phyloP scores from a whole-genome alignment of 2,329 filamentous ascomycete species.

The Thielaviopsis punctulata region DNA sequence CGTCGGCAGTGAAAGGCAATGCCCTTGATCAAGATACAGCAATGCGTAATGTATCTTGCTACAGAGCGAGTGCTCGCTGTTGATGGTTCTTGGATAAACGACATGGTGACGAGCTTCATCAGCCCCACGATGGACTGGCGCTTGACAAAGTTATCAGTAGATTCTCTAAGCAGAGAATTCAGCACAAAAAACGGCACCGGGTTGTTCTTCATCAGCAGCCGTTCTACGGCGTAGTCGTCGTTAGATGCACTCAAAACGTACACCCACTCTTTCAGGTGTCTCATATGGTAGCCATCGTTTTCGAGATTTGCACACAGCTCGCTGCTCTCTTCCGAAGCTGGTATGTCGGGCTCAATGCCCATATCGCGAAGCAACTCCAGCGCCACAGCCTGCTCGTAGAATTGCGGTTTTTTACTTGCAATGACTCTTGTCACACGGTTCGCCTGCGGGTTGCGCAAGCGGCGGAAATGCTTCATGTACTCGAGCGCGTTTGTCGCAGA shows the following conservation, averaged over 20 bases:
- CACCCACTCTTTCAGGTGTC: constrained; percentile 7
- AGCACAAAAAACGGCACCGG: constrained; percentile 5
- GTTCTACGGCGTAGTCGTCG: constrained; percentile 6
- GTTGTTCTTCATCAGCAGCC: not conserved
- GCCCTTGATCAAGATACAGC: constrained; percentile 3
- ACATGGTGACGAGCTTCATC: not conserved
- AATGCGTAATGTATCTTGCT: not conserved
- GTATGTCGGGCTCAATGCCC: not conserved
- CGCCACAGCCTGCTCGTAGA: constrained; percentile 3
- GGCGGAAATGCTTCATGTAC: constrained; percentile 8
- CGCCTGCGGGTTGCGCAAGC: not conserved
- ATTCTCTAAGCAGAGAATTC: constrained; percentile 4
- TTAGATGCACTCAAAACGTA: constrained; percentile 3
- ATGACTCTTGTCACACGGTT: constrained; percentile 4
- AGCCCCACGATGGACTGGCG: constrained; percentile 4
- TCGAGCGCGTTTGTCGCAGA: not conserved
- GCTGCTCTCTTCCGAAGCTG: not conserved
- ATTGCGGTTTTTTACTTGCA: not conserved
- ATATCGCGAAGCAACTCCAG: constrained; percentile 3
- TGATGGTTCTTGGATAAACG: constrained; percentile 3
- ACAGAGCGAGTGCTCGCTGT: not conserved
- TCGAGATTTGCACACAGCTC: not conserved
- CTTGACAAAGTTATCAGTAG: constrained; percentile 2
- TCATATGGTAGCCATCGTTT: not conserved
- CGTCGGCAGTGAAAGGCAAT: constrained; percentile 12